Evolutionary conservation across 2,329 filamentous ascomycete species (phyloP).

Genomic region (Cladosporium velox): DNA sequence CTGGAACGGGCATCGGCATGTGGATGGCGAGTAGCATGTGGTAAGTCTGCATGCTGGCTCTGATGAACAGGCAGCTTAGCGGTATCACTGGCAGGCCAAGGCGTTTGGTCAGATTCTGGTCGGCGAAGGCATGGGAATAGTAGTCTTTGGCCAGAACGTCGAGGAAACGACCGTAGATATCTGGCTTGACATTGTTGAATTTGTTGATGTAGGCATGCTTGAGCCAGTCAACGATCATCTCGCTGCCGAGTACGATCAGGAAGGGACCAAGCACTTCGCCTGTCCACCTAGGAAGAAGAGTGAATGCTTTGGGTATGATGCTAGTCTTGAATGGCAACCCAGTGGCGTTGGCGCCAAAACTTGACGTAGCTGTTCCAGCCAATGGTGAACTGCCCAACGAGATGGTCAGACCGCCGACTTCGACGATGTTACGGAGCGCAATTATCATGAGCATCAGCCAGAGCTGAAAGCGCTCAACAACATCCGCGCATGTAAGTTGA

Average conservation of each 20-base stretch:
- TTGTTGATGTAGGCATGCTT: constrained; percentile 98
- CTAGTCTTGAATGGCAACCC: constrained; percentile 53
- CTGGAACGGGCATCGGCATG: constrained; percentile 71
- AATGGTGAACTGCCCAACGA: constrained; percentile 33
- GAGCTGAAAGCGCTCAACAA: constrained; percentile 94
- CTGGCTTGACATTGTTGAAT: constrained; percentile 95
- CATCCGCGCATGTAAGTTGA: constrained; percentile 92
- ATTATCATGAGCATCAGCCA: constrained; percentile 98
- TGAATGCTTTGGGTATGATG: constrained; percentile 88
- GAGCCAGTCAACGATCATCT: constrained; percentile 95
- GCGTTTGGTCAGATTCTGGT: constrained; percentile 85
- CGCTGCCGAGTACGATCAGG: constrained; percentile 87
- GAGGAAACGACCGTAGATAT: constrained; percentile 83
- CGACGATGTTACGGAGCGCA: constrained; percentile 91
- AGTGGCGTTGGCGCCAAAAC: constrained; percentile 48
- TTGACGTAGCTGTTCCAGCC: constrained; percentile 29
- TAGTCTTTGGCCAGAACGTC: constrained; percentile 97
- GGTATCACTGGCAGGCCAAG: constrained; percentile 90
- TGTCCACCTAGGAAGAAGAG: constrained; percentile 80
- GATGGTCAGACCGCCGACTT: constrained; percentile 80
- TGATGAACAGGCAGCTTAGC: constrained; percentile 90
- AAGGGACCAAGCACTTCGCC: constrained; percentile 92
- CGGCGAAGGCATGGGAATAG: constrained; percentile 91
- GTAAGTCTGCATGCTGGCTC: constrained; percentile 92
- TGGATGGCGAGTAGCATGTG: constrained; percentile 95